A percentile compares a stretch with the other conserved stretches of the same genome.
phyloP scores from a whole-genome alignment of 208 protist genomes.

The Naegleria fowleri region DNA sequence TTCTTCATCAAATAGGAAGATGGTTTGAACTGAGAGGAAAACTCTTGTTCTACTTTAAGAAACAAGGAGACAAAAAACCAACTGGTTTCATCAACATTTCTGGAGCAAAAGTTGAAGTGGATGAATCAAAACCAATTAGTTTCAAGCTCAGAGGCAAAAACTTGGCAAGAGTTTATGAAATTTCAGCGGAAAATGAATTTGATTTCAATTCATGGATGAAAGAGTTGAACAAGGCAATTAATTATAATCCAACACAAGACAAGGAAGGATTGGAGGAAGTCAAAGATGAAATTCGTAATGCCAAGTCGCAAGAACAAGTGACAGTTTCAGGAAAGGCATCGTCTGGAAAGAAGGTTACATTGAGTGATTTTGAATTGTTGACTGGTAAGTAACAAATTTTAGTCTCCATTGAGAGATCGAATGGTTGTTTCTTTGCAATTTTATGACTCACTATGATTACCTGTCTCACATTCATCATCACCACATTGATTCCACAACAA shows the following conservation, averaged over 20 bases:
- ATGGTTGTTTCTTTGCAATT: no score
- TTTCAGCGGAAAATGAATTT: not conserved
- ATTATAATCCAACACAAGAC: not conserved
- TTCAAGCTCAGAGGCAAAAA: not conserved
- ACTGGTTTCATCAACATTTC: not conserved
- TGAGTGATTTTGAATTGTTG: constrained; percentile 3
- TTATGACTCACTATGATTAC: no score
- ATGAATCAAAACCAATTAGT: not conserved
- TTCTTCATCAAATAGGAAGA: not conserved
- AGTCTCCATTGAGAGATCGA: no score
- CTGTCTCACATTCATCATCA: no score
- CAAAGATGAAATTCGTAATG: not conserved
- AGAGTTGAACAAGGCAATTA: not conserved
- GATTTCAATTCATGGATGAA: not conserved
- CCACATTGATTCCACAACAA: no score
- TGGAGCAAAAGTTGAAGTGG: not conserved
- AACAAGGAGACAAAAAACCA: not conserved
- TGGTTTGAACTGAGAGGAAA: constrained; percentile 23
- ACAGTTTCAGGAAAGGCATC: not conserved
- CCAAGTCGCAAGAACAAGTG: not conserved
- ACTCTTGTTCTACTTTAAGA: constrained; percentile 6
- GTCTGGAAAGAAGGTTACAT: not conserved
- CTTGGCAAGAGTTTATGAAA: not conserved
- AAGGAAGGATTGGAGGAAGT: not conserved
- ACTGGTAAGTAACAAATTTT: not conserved